Base-by-base conservation (phyloP, 2,329 filamentous ascomycete species). In the Lasiodiplodia sp. region DNA sequence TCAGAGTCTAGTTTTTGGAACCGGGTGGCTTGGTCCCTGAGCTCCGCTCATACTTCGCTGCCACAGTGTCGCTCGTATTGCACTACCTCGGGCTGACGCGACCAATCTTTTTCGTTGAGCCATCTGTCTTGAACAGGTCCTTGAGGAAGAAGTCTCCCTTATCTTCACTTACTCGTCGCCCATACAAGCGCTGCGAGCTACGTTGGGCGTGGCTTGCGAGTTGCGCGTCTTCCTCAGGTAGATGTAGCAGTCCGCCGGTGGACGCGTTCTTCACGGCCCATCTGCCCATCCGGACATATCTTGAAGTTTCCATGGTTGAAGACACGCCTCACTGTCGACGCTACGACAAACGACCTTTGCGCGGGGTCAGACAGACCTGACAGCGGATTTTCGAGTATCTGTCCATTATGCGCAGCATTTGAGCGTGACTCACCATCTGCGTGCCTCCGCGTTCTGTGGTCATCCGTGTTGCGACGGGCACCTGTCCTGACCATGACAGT, bases 1-100 rank as follows among this genome's bases (percentile, higher is more conserved):
- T 4, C 2, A 25, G 25, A 3, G 2, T 3, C 25, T 25, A 25
- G 25, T 25, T 25, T 25, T 28, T 28, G 28, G 28, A 28, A 28
- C 28, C 28, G 28, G 28, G 28, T 28, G 28, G 28, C 28, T 28
- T 28, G 28, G 28, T 28, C 28, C 4, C 28, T 28, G 28, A 28
- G 28, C 28, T 28, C 28, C 28, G 28, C 28, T 28, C 28, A 34
- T 34, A 34, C 31, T 34, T 34, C 31, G 31, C 31, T 34, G 8
- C 31, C 31, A 34, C 31, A 34, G 31, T 34, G 31, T 34, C 31
- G 31, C 31, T 34, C 31, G 31, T 34, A 34, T 34, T 34, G 31
- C 31, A 34, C 31, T 34, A 34, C 92, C 85, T 87, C 88, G 84
- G 84, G 87, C 88, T 80, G 89, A 91, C 85, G 90, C 90, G 87